Base-by-base conservation (phyloP, 768 basidiomycete genomes). In the Podaxis carcinomalis region DNA sequence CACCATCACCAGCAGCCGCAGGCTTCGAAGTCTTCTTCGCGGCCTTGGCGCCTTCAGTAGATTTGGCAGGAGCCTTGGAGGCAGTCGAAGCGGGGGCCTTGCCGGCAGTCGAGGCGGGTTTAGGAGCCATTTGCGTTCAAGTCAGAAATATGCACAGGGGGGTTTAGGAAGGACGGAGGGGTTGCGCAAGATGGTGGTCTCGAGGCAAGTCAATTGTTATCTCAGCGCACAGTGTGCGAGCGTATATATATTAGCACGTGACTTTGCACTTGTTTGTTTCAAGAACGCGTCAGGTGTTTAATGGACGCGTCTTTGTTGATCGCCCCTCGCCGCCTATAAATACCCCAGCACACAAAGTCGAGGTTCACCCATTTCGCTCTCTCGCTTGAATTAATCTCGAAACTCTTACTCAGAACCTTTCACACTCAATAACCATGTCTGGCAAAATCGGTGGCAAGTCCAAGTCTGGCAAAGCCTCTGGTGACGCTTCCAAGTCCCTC, bases 61-160 rank as follows among this genome's bases (percentile, higher is more conserved):
- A 75, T 71, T 87, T 87, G 11, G 88, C 87, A 21, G 89, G 88
- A 1, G 88, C 87, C 77, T 91, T 91, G 63, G 88, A 83, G 52
- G 81, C 80, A 51, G 83, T 82, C 27, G 83, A 87, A 56, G 87
- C 86, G 36, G 87, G 86, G 62, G 86, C 87, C 75, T 87, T 93
- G 71, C 87, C 87, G 69, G 90, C 89, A 68, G 89, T 90, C 61
- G 90, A 92, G 62, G 88, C 83, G 70, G 87, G 87, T 82, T 88
- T 90, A 67, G 88, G 88, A 36, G 83, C 88, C 91, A 93, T 93
- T 79, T 32, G 73, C 68, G 49, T 65, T 65, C 7, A 14, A 19
- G n/a, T 61, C 59, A 46, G 19, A 46, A 42, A 7, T 44, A 44
- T 44, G 21, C 42, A 44, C 42, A 7, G 9, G 42, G 32, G 23